phyloP scores from a whole-genome alignment of 352 stramenopile genomes.

The Ochromonadaceae sp. region DNA sequence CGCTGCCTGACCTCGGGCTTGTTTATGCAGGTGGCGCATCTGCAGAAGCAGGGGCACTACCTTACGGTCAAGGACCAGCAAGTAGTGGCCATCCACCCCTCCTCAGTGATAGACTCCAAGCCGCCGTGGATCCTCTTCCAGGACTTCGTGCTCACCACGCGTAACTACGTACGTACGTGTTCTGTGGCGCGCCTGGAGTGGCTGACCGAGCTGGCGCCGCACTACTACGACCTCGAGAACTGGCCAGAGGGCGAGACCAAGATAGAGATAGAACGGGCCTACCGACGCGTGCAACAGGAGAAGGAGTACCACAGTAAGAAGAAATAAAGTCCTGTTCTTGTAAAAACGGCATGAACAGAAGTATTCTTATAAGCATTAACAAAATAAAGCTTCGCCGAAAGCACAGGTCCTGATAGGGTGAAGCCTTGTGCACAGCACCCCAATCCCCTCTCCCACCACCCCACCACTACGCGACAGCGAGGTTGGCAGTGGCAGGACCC shows the following conservation, averaged over 20 bases:
- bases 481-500: background rate
- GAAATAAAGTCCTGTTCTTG: no score
- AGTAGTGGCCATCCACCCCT: slow-evolving; percentile 88
- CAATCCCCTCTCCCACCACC: slow-evolving; percentile 5
- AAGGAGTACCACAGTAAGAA: no score
- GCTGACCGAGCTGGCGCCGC: slow-evolving; percentile 39
- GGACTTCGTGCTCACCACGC: slow-evolving; percentile 95
- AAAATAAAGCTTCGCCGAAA: slow-evolving; percentile 2
- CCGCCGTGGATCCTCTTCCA: slow-evolving; percentile 96
- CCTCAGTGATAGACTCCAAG: slow-evolving; percentile 84
- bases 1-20: slow-evolving; percentile 82
- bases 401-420: background rate
- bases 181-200: slow-evolving; percentile 72
- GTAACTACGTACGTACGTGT: slow-evolving; percentile 96
- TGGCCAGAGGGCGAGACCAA: slow-evolving; percentile 15
- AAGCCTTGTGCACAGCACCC: slow-evolving; percentile 5
- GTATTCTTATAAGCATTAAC: no score
- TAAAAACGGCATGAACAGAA: no score
- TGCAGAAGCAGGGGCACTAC: slow-evolving; percentile 74
- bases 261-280: background rate
- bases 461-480: background rate
- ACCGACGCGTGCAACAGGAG: background rate
- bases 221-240: slow-evolving; percentile 19
- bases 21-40: slow-evolving; percentile 93
- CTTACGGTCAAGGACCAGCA: slow-evolving; percentile 99